Conservation (phyloP, 2,329 filamentous ascomycete genomes). For the Alternaria conjuncta region DNA sequence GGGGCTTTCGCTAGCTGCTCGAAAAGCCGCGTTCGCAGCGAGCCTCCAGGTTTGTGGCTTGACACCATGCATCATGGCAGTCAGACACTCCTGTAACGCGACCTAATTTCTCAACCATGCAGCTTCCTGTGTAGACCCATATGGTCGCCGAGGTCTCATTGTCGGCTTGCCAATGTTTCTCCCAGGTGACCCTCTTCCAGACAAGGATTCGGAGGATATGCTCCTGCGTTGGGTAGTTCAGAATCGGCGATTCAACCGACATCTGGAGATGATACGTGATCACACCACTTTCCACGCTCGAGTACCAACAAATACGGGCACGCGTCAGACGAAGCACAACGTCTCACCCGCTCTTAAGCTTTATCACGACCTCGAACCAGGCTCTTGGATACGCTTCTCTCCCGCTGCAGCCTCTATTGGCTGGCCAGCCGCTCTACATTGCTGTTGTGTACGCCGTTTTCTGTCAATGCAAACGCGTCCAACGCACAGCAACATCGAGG, state of each 20-base stretch:
- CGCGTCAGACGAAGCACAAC: constrained; percentile 26
- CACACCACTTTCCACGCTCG: constrained; percentile 2
- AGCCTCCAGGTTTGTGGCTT: constrained; percentile 19
- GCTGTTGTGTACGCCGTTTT: constrained; percentile 47
- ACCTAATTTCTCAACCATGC: constrained; percentile 17
- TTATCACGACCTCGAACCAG: constrained; percentile 27
- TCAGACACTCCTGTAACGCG: constrained; percentile 30
- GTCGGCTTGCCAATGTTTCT: constrained; percentile 10
- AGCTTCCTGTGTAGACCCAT: constrained; percentile 11
- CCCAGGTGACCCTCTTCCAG: not conserved
- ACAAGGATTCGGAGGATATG: constrained; percentile 5
- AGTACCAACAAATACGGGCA: not conserved
- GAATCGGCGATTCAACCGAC: constrained; percentile 1
- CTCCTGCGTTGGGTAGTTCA: not conserved
- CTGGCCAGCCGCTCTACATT: constrained; percentile 11
- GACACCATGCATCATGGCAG: constrained; percentile 29
- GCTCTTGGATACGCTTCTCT: constrained; percentile 27
- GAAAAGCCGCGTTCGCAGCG: constrained; percentile 6
- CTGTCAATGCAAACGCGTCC: constrained; percentile 37
- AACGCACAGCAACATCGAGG: constrained; percentile 23
- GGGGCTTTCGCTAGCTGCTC: constrained; percentile 22
- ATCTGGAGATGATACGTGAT: not conserved
- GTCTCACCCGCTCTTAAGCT: constrained; percentile 15
- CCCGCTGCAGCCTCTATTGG: constrained; percentile 21
- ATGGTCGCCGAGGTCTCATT: constrained; percentile 20